phyloP scores from a whole-genome alignment of 2,329 filamentous ascomycete genomes.

The Cadophora sp. region DNA sequence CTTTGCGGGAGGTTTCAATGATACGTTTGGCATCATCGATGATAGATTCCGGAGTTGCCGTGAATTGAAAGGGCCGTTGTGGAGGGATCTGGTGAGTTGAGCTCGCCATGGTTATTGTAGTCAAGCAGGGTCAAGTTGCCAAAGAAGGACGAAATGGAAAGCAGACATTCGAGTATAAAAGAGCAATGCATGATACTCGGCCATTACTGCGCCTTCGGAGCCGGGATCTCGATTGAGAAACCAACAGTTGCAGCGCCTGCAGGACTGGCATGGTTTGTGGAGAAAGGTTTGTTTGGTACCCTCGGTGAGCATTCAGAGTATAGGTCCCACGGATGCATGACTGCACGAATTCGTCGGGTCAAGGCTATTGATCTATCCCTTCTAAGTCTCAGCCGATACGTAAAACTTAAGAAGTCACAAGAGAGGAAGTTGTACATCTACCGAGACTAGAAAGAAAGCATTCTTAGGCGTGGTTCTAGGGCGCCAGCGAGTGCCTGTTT shows the following conservation, averaged over 20 bases:
- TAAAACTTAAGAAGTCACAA: background rate
- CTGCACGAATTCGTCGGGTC: background rate
- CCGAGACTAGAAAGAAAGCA: background rate
- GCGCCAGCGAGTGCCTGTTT: too few relatives aligned
- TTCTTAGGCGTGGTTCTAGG: too few relatives aligned
- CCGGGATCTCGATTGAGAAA: background rate
- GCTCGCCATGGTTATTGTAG: background rate
- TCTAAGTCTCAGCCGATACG: background rate
- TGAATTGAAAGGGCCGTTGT: slow-evolving; percentile 77
- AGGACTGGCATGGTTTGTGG: background rate
- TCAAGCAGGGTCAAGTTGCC: background rate
- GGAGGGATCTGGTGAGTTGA: slow-evolving; percentile 47
- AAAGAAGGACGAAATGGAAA: background rate
- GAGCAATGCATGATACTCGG: background rate
- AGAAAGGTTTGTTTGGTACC: background rate
- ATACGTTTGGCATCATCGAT: slow-evolving; percentile 18
- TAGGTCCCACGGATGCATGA: background rate
- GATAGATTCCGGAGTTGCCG: slow-evolving; percentile 60
- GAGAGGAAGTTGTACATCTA: background rate
- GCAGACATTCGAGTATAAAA: background rate
- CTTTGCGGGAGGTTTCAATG: slow-evolving; percentile 37
- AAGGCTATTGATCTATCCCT: background rate
- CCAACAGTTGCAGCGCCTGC: background rate
- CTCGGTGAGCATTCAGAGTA: background rate
- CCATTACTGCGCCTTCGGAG: background rate